Evolutionary conservation across 176 grass and related monocot genomes (phyloP).

Genomic region (Tillandsia fasciculata): DNA sequence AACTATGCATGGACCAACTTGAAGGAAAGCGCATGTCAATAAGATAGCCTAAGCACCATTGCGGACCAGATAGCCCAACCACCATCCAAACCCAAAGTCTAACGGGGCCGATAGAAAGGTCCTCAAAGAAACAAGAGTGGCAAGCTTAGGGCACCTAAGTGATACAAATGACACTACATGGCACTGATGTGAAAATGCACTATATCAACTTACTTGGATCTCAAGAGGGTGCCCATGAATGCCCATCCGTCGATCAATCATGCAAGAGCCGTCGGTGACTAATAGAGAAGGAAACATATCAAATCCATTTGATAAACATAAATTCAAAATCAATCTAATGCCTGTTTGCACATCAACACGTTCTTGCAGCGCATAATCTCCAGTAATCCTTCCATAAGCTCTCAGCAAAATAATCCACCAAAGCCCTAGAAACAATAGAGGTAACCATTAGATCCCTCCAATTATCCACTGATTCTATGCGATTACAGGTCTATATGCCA

Average conservation of each 20-base stretch:
- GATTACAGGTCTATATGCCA: not conserved
- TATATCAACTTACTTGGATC: slow-evolving; percentile 63
- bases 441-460: slow-evolving; percentile 1
- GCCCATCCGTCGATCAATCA: slow-evolving; percentile 96
- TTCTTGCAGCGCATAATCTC: slow-evolving; percentile 82
- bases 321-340: slow-evolving; percentile 78
- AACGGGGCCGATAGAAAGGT: no score
- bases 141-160: no score
- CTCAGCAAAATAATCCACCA: slow-evolving; percentile 97
- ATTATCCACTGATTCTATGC: not conserved
- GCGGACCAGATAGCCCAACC: no score
- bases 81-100: no score
- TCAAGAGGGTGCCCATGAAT: slow-evolving; percentile 98
- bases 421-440: slow-evolving; percentile 44
- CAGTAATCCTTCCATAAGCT: slow-evolving; percentile 94
- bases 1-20: not conserved
- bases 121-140: no score
- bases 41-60: not conserved
- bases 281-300: slow-evolving; percentile 92
- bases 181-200: slow-evolving; percentile 1
- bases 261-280: slow-evolving; percentile 96
- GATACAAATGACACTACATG: not conserved
- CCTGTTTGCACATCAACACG: slow-evolving; percentile 94
- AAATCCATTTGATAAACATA: slow-evolving; percentile 95
- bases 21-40: not conserved